A percentile compares a stretch with the other conserved stretches of the same genome.
These are phyloP conservation scores for Oryza glaberrima DNA, from an alignment of 176 grass and related monocot genomes.

Conservation along the genomic window DNA sequence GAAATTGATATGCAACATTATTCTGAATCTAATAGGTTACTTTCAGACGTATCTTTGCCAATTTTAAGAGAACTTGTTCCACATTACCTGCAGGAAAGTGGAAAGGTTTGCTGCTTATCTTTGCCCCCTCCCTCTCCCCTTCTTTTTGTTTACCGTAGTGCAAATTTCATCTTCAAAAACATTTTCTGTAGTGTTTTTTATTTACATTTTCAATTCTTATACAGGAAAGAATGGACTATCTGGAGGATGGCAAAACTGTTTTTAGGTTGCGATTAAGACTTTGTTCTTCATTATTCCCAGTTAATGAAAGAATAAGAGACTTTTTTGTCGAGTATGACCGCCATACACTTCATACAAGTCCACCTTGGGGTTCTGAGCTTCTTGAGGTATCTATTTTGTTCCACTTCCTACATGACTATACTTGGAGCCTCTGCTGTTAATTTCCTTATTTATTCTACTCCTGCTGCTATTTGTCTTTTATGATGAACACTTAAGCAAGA, in stretches of 20 bases:
- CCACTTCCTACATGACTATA: not conserved
- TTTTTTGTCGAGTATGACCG: conserved; percentile 98
- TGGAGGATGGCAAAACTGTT: conserved; percentile 96
- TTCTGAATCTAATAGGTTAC: conserved; percentile 61
- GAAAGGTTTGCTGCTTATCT: conserved; percentile 66
- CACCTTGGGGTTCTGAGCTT: conserved; percentile 99
- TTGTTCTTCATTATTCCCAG: conserved; percentile 89
- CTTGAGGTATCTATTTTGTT: conserved; percentile 77
- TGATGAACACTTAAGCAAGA: conserved; percentile 12
- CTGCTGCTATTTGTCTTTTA: conserved; percentile 16
- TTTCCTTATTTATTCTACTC: conserved; percentile 7
- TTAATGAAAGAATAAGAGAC: conserved; percentile 96
- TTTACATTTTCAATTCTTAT: conserved; percentile 37
- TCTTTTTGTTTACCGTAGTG: not conserved
- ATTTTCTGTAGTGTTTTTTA: conserved; percentile 18
- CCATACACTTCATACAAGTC: conserved; percentile 92
- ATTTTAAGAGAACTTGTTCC: conserved; percentile 91
- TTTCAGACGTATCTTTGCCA: conserved; percentile 95
- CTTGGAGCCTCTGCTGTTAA: conserved; percentile 33
- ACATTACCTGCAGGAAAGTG: conserved; percentile 93
- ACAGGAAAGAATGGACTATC: conserved; percentile 89
- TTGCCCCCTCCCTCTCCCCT: not conserved
- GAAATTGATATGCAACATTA: conserved; percentile 38
- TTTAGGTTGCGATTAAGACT: conserved; percentile 84
- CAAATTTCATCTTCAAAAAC: conserved; percentile 31